Evolutionary conservation across 2,329 filamentous ascomycete species (phyloP).

Genomic region (Aspergillus eucalypticola): DNA sequence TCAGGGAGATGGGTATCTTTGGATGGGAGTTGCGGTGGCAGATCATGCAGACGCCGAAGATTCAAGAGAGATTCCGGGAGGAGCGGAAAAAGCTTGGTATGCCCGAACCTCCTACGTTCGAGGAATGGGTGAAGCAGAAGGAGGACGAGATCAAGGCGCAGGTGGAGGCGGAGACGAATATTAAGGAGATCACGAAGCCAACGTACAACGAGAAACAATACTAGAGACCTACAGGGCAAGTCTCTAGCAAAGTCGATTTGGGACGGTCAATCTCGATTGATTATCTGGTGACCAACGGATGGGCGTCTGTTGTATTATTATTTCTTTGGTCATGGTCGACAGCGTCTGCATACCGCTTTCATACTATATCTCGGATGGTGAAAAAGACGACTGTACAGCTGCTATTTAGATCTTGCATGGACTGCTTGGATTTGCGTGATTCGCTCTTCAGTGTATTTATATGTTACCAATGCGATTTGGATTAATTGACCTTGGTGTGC

Average conservation of each 20-base stretch:
- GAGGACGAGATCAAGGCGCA: slow-evolving; percentile 40
- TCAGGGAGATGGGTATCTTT: slow-evolving; percentile 83
- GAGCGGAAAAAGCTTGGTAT: slow-evolving; percentile 69
- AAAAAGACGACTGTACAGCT: slow-evolving; percentile 3
- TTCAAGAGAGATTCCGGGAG: slow-evolving; percentile 65
- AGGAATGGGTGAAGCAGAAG: slow-evolving; percentile 48
- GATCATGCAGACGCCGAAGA: slow-evolving; percentile 73
- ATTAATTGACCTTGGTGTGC: neutral
- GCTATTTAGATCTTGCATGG: slow-evolving; percentile 11
- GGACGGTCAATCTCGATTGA: slow-evolving; percentile 3
- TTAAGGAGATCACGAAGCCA: slow-evolving; percentile 36
- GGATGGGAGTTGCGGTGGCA: slow-evolving; percentile 91
- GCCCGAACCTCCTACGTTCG: slow-evolving; percentile 49
- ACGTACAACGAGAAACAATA: slow-evolving; percentile 31
- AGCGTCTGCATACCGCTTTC: slow-evolving; percentile 7
- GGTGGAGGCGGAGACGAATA: slow-evolving; percentile 37
- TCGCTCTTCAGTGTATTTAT: slow-evolving; percentile 37
- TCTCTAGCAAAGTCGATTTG: neutral
- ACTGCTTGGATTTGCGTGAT: slow-evolving; percentile 27
- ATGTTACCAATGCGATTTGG: slow-evolving; percentile 29
- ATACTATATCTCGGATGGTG: neutral
- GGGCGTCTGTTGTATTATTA: slow-evolving; percentile 25
- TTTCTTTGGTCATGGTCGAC: slow-evolving; percentile 17
- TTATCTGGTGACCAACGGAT: slow-evolving; percentile 11
- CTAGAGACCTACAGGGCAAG: slow-evolving; percentile 15